Percentiles rank a stretch among this genome's conserved stretches.
phyloP scores from a whole-genome alignment of 768 basidiomycete species.

The Agrocybe praecox region DNA sequence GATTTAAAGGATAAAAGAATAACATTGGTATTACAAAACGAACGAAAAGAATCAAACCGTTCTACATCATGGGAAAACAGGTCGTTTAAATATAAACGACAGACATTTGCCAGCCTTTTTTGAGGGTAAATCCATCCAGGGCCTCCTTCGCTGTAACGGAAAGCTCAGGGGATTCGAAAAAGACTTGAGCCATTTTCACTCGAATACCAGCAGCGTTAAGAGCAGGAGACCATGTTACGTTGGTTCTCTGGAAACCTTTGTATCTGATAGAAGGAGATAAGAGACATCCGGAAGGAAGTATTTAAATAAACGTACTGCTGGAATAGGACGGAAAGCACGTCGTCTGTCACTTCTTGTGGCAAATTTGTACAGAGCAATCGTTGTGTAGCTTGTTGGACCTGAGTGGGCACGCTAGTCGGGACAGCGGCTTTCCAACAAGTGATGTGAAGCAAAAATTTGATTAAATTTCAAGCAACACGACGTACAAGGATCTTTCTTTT shows the following conservation, averaged over 20 bases:
- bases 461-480: conserved; percentile 28
- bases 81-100: conserved; percentile 61
- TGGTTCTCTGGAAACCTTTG: conserved; percentile 76
- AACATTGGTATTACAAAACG: conserved; percentile 19
- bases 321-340: conserved; percentile 85
- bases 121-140: conserved; percentile 83
- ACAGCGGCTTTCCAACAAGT: conserved; percentile 34
- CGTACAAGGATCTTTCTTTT: conserved; percentile 49
- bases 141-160: conserved; percentile 81
- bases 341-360: conserved; percentile 88
- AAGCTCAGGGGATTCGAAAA: conserved; percentile 75
- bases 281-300: neutral
- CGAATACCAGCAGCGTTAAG: conserved; percentile 64
- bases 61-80: conserved; percentile 11
- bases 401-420: conserved; percentile 42
- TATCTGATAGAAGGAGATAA: conserved; percentile 51
- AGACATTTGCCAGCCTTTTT: conserved; percentile 84
- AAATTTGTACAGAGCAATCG: conserved; percentile 82
- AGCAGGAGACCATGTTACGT: conserved; percentile 69
- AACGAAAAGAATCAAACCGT: conserved; percentile 19
- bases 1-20: conserved; percentile 1
- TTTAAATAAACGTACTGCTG: conserved; percentile 70
- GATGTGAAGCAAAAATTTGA: conserved; percentile 31
- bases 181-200: conserved; percentile 80
- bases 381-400: conserved; percentile 56